Evolutionary conservation across 1,284 basidiomycete genomes (phyloP).

Genomic region (Vanrija sp.): DNA sequence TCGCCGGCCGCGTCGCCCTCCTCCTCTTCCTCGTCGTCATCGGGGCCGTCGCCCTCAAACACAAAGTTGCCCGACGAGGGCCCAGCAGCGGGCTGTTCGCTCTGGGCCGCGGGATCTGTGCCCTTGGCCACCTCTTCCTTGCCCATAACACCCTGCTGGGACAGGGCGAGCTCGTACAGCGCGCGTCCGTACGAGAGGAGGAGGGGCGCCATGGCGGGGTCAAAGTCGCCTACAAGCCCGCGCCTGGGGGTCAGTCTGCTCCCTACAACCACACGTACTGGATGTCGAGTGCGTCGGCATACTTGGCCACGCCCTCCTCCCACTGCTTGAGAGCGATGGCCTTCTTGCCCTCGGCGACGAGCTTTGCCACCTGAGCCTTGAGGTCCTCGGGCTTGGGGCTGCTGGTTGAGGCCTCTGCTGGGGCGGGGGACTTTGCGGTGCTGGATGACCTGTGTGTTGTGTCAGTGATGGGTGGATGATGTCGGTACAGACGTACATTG

Average conservation of each 20-base stretch:
- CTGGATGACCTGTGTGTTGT: too few relatives aligned
- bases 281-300: slow-evolving; percentile 76
- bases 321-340: slow-evolving; percentile 82
- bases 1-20: slow-evolving; percentile 19
- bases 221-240: slow-evolving; percentile 65
- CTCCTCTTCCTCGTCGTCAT: slow-evolving; percentile 30
- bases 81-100: neutral
- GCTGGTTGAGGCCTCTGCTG: neutral
- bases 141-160: slow-evolving; percentile 73
- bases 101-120: slow-evolving; percentile 41
- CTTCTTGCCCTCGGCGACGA: slow-evolving; percentile 48
- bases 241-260: slow-evolving; percentile 56
- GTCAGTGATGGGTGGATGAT: neutral
- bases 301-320: slow-evolving; percentile 78
- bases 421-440: neutral
- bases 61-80: slow-evolving; percentile 26
- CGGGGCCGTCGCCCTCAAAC: slow-evolving; percentile 34
- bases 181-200: slow-evolving; percentile 84
- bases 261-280: slow-evolving; percentile 56
- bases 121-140: slow-evolving; percentile 63
- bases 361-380: slow-evolving; percentile 26
- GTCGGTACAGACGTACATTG: neutral
- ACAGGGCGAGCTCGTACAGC: slow-evolving; percentile 78
- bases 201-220: slow-evolving; percentile 72
- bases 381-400: slow-evolving; percentile 2